Percentiles rank a stretch among this genome's conserved stretches.
Conservation (phyloP, 2,329 filamentous ascomycete species). For the Botrytis tulipae region DNA sequence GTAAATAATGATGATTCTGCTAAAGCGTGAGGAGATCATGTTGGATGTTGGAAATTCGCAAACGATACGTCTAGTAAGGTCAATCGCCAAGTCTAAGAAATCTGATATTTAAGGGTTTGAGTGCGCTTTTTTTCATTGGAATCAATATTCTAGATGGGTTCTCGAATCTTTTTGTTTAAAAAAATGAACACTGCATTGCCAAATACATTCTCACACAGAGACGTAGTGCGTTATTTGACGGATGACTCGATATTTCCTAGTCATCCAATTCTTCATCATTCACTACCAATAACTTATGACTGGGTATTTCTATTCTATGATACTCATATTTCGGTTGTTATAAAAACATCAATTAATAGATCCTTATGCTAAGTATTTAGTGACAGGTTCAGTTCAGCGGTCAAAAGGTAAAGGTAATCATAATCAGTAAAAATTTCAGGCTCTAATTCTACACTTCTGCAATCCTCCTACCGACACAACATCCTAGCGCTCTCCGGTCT, state of each 20-base stretch:
- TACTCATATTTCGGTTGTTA: background rate
- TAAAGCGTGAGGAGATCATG: background rate
- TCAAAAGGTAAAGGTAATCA: background rate
- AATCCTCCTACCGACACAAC: background rate
- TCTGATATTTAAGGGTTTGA: background rate
- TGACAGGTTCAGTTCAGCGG: background rate
- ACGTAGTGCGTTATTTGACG: too few species aligned
- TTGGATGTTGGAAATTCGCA: background rate
- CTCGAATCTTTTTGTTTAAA: rapidly evolving
- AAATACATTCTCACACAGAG: background rate
- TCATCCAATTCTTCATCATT: background rate
- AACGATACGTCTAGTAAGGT: rapidly evolving
- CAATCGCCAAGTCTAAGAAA: too few species aligned
- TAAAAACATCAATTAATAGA: background rate
- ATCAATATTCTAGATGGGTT: background rate
- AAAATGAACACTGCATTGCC: background rate
- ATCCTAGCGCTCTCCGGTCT: background rate
- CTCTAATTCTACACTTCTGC: background rate
- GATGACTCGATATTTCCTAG: background rate
- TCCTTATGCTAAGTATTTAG: background rate
- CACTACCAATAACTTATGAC: background rate
- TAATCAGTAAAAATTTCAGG: background rate
- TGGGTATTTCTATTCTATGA: rapidly evolving
- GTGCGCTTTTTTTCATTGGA: background rate
- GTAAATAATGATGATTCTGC: background rate